Evolutionary conservation across 2,329 filamentous ascomycete species (phyloP).

Genomic region (Cladophialophora carrionii): DNA sequence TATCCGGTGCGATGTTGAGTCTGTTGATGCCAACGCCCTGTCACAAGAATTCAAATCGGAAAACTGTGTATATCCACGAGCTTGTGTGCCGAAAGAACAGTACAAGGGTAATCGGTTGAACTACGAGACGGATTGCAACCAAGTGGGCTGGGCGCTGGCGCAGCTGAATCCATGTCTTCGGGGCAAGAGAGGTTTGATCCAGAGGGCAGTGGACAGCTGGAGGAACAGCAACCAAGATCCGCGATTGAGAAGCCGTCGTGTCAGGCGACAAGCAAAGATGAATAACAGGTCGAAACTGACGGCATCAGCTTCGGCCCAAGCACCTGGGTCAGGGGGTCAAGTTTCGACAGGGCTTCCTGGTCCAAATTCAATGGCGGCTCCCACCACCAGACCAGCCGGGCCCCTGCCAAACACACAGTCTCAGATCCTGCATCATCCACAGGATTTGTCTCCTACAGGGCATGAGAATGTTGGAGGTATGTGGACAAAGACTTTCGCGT

Average conservation of each 20-base stretch:
- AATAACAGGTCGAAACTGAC: slow-evolving; percentile 77
- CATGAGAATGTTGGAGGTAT: slow-evolving; percentile 89
- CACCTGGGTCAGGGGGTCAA: slow-evolving; percentile 65
- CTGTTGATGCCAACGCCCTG: slow-evolving; percentile 85
- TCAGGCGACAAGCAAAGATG: slow-evolving; percentile 95
- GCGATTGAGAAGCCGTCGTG: slow-evolving; percentile 83
- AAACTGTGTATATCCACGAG: slow-evolving; percentile 96
- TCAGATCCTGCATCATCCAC: slow-evolving; percentile 74
- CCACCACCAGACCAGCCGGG: slow-evolving; percentile 46
- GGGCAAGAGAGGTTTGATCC: slow-evolving; percentile 92
- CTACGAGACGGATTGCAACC: slow-evolving; percentile 98
- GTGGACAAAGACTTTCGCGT: slow-evolving; percentile 63
- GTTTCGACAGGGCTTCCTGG: slow-evolving; percentile 67
- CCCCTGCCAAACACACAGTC: slow-evolving; percentile 70
- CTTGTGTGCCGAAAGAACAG: slow-evolving; percentile 91
- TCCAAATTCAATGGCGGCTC: slow-evolving; percentile 61
- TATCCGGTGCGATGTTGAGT: slow-evolving; percentile 96
- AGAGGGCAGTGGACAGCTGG: slow-evolving; percentile 97
- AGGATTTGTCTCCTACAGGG: slow-evolving; percentile 61
- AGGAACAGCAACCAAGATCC: slow-evolving; percentile 98
- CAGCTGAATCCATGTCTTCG: slow-evolving; percentile 88
- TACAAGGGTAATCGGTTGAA: slow-evolving; percentile 94
- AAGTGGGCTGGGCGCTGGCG: slow-evolving; percentile 97
- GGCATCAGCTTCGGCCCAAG: slow-evolving; percentile 62
- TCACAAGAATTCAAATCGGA: slow-evolving; percentile 91